phyloP scores from a whole-genome alignment of 805 yeast species.

The Saccharomycopsis sp. region DNA sequence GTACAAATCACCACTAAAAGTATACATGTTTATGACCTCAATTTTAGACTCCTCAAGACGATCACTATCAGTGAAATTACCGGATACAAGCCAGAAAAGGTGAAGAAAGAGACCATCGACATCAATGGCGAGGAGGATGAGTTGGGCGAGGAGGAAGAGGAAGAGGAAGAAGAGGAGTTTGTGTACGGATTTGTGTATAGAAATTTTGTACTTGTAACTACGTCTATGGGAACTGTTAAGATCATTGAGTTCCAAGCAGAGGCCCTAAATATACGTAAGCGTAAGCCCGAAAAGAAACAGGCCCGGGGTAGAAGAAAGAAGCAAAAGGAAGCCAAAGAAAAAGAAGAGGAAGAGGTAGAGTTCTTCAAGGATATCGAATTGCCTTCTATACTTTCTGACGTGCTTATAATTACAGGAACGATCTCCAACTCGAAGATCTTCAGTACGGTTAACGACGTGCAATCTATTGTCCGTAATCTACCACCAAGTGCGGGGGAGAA shows the following conservation, averaged over 20 bases:
- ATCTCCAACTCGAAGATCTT: conserved; percentile 10
- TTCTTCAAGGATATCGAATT: conserved; percentile 10
- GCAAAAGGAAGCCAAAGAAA: conserved; percentile 18
- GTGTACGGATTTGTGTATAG: conserved; percentile 12
- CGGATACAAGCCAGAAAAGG: conserved; percentile 9
- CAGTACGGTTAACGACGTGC: conserved; percentile 5
- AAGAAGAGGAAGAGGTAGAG: conserved; percentile 17
- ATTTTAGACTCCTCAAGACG: conserved; percentile 36
- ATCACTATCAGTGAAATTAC: conserved; percentile 14
- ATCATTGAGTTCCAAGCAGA: conserved; percentile 15
- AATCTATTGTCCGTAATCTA: conserved; percentile 8
- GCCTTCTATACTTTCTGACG: conserved; percentile 18
- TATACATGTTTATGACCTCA: conserved; percentile 54
- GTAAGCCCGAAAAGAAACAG: conserved; percentile 6
- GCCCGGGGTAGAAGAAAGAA: conserved; percentile 6
- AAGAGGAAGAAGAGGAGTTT: conserved; percentile 14
- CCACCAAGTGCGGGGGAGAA: neutral
- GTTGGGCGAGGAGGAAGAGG: conserved; percentile 6
- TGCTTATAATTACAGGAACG: conserved; percentile 16
- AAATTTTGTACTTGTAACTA: conserved; percentile 16
- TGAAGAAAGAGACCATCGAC: conserved; percentile 18
- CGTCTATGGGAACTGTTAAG: conserved; percentile 15
- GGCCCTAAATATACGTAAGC: conserved; percentile 10
- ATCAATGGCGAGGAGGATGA: conserved; percentile 20
- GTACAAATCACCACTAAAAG: conserved; percentile 70